These are phyloP conservation scores for Thielaviopsis punctulata DNA, from an alignment of 2,329 filamentous ascomycete genomes.

Conservation along the genomic window DNA sequence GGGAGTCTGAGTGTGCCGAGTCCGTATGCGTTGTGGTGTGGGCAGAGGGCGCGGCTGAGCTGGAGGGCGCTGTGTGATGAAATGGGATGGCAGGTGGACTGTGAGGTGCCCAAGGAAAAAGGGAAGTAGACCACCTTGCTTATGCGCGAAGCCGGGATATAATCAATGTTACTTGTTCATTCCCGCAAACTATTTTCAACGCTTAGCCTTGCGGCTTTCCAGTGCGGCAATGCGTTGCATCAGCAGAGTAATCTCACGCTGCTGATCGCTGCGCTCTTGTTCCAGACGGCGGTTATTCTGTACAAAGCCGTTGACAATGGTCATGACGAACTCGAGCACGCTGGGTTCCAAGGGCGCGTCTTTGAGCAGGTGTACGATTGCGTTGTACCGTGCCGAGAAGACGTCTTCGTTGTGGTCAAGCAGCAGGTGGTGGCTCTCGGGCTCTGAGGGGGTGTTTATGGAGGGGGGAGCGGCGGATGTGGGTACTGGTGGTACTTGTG, in stretches of 20 bases:
- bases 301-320: not conserved
- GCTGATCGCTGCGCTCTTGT: not conserved
- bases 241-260: not conserved
- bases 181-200: too few relatives aligned
- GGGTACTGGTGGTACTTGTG: not conserved
- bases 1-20: conserved; percentile 6
- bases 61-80: conserved; percentile 12
- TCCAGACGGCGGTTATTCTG: not conserved
- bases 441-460: too few relatives aligned
- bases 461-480: too few relatives aligned
- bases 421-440: not conserved
- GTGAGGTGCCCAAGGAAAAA: not conserved
- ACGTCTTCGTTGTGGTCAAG: not conserved
- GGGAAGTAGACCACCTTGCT: not conserved
- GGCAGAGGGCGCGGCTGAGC: conserved; percentile 10
- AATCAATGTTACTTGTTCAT: too few relatives aligned
- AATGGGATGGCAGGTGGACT: conserved; percentile 12
- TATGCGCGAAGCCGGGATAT: too few relatives aligned
- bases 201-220: not conserved
- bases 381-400: not conserved
- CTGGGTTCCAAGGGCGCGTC: not conserved
- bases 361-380: not conserved
- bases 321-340: not conserved
- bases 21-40: conserved; percentile 7
- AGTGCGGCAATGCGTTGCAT: not conserved